These are phyloP conservation scores for Sphagnum fallax DNA, from an alignment of 228 moss, liverwort and hornwort species.

Conservation along the genomic window DNA sequence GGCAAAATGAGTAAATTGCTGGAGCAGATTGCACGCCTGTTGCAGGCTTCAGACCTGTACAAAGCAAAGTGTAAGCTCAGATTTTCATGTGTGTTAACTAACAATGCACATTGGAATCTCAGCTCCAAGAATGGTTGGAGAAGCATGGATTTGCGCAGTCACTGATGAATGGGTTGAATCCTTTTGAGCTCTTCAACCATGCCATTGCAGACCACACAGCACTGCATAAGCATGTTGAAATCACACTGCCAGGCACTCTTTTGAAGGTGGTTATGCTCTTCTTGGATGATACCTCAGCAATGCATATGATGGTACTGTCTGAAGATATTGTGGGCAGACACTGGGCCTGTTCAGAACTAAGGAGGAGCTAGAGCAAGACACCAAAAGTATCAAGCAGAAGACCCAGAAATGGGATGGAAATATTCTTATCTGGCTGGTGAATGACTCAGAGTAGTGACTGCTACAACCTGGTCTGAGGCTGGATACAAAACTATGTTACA, in stretches of 20 bases:
- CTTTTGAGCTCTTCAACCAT: constrained; percentile 62
- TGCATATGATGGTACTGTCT: constrained; percentile 77
- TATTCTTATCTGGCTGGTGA: constrained; percentile 69
- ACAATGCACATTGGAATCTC: constrained; percentile 22
- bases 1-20: constrained; percentile 64
- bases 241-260: constrained; percentile 73
- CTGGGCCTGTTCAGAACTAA: constrained; percentile 67
- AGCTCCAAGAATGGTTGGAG: constrained; percentile 59
- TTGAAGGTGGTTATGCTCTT: constrained; percentile 90
- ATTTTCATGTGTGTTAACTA: constrained; percentile 10
- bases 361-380: constrained; percentile 38
- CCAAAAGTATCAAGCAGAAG: background rate
- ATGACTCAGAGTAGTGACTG: constrained; percentile 85
- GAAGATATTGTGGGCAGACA: constrained; percentile 46
- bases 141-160: constrained; percentile 65
- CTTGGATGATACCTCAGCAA: constrained; percentile 68
- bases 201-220: constrained; percentile 61
- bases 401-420: constrained; percentile 9
- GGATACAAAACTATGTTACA: constrained; percentile 90
- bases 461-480: constrained; percentile 86
- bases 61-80: constrained; percentile 53
- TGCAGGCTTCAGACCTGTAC: constrained; percentile 69
- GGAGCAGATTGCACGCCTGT: constrained; percentile 72
- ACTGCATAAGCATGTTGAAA: constrained; percentile 66
- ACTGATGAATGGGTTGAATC: constrained; percentile 68